Base-by-base conservation (phyloP, 2,329 filamentous ascomycete genomes). In the Bipolaris oryzae region DNA sequence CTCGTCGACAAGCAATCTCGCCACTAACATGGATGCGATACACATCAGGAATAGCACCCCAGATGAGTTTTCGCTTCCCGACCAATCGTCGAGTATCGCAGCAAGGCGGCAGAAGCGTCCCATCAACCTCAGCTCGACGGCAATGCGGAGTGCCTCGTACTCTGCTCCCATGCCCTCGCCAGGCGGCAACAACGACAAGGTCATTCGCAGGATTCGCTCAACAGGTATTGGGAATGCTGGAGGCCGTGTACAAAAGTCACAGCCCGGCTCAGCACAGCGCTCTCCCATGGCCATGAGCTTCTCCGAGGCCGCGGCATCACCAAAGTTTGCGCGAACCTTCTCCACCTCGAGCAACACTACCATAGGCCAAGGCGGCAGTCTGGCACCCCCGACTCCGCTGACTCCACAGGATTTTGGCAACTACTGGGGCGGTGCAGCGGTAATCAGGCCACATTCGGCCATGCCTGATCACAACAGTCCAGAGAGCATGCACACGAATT, bases 351-450 rank as follows among this genome's bases (percentile, higher is more conserved):
- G 73, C 39, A 64, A 67, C n/a, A 67, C 70, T 6, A 76, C 73
- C 3, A 60, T 74, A 43, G 71, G 71, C 52, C 59, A 76, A 58
- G 69, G 68, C 25, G 76, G 74, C 23, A 80, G 71, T 61, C 70
- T 82, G 18, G 80, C 79, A 20, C 80, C 80, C 18, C 80, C 79
- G 3, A 82, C 80, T 10, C 80, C 80, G 2, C 60, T 81, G 52
- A 82, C 80, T 20, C 80, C 80, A 9, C 68, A 76, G 60, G 62
- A 69, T 25, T 73, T 73, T 35, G 76, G 76, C 20, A 72, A 76
- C 10, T 73, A 73, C 39, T 81, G 79, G 78, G 78, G 80, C 51
- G 70, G 61, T 60, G 74, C 69, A 43, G 66, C 70, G 10, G 62
- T 69, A 5, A 68, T 72, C 39, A 64, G 72, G 37, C 68, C 63